Base-by-base conservation (phyloP, 805 yeast genomes). In the Sporopachydermia lactativora region DNA sequence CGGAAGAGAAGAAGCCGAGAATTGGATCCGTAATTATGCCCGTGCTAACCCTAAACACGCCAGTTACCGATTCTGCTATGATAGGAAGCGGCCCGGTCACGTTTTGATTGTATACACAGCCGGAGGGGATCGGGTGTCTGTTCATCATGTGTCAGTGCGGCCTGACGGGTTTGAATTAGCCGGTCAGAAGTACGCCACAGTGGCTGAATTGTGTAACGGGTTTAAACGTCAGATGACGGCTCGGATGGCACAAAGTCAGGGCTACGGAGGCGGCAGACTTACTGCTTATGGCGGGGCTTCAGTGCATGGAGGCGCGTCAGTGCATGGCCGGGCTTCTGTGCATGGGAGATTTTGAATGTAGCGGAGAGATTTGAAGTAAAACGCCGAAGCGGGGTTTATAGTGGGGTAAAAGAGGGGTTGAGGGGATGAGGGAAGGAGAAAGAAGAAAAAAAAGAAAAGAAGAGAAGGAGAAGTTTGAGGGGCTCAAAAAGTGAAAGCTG, bases 21-120 rank as follows among this genome's bases (percentile, higher is more conserved):
- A 79, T 49, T 86, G 94, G 82, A 71, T 92, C 49, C 81, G 83
- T 45, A 77, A 89, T 19, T 92, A 85, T 57, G 81, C 95, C 2
- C 79, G 76, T 51, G 96, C 96, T 19, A 86, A 88, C 53, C 92
- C 94, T 36, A 79, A 78, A 52, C 78, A 86, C 61, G 81, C 94
- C 44, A 85, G 84, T 13, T 92, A 92, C 55, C 84, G 85, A 35
- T 92, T 88, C 65, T 82, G 95, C 55, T 78, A 75, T 58, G 94
- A 94, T 59, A 83, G 82, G 58, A 81, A 77, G 52, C 75, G 79
- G 35, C 96, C 99, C 2, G 97, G 98, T n/a, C 84, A 89, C 76
- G 86, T 92, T 58, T 68, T 75, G 51, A 24, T 24, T 24, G 31
- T 24, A 24, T 24, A 8, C n/a, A 24, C 31, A 8, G 31, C 13